These are phyloP conservation scores for Camelina neglecta DNA, from an alignment of 345 rosid species.

Conservation along the genomic window DNA sequence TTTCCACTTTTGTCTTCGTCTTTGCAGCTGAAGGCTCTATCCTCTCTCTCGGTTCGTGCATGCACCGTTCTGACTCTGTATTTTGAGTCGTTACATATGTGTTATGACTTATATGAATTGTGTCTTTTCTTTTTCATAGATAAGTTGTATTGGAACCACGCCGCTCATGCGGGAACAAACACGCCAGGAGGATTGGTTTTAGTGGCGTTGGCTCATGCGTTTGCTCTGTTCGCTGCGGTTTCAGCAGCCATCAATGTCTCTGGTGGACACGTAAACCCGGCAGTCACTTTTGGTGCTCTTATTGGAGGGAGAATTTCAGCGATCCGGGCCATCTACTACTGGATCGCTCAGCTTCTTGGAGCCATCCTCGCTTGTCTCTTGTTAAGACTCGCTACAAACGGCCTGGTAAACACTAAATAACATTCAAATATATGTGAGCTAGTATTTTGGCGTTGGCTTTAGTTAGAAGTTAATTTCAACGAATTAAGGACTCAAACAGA, in stretches of 20 bases:
- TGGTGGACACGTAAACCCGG: conserved; percentile 84
- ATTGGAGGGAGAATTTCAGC: conserved; percentile 70
- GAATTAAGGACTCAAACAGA: neutral
- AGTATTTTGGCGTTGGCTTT: neutral
- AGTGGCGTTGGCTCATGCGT: conserved; percentile 72
- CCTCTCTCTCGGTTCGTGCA: conserved; percentile 62
- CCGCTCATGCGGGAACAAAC: conserved; percentile 41
- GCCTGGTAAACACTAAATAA: conserved; percentile 54
- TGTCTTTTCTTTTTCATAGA: conserved; percentile 36
- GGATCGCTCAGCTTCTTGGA: conserved; percentile 81
- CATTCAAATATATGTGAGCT: neutral
- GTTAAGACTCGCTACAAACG: conserved; percentile 63
- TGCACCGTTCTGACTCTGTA: neutral
- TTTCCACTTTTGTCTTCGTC: conserved; percentile 74
- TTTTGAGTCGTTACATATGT: neutral
- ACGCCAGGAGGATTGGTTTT: conserved; percentile 54
- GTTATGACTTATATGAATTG: neutral
- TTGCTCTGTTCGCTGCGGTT: conserved; percentile 65
- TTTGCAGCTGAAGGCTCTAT: conserved; percentile 82
- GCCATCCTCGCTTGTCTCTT: conserved; percentile 63
- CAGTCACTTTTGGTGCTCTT: conserved; percentile 77
- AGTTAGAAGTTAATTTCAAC: neutral
- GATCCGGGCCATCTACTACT: conserved; percentile 64
- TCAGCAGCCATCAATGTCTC: conserved; percentile 68
- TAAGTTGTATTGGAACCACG: conserved; percentile 49